phyloP scores from a whole-genome alignment of 306 rosid species.

The Castanospermum australe region DNA sequence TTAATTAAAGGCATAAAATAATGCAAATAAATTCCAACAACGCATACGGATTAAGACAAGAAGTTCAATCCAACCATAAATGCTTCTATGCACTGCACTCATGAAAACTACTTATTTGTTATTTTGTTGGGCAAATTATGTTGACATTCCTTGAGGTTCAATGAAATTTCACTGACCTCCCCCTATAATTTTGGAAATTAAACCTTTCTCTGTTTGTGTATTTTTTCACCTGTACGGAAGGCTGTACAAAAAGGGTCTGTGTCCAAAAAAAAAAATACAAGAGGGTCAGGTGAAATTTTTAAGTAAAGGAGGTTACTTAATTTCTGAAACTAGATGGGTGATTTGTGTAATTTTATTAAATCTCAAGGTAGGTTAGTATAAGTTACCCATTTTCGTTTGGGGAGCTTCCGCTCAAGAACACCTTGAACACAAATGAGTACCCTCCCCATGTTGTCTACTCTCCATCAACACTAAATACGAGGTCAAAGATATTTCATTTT shows the following conservation, averaged over 20 bases:
- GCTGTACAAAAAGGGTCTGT: neutral
- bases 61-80: neutral
- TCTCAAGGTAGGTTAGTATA: neutral
- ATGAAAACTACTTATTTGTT: neutral
- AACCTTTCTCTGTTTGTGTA: neutral
- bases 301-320: neutral
- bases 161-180: neutral
- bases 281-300: neutral
- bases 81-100: slow-evolving; percentile 10
- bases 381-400: slow-evolving; percentile 7
- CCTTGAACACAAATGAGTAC: slow-evolving; percentile 13
- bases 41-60: slow-evolving; percentile 7
- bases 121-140: neutral
- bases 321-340: neutral
- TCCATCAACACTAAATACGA: neutral
- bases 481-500: slow-evolving; percentile 4
- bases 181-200: neutral
- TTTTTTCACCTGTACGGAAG: neutral
- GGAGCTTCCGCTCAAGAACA: neutral
- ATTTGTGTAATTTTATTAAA: neutral
- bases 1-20: neutral
- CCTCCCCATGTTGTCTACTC: neutral
- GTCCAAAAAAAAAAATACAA: neutral
- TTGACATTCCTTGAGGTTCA: neutral
- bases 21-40: slow-evolving; percentile 2